phyloP scores from a whole-genome alignment of 179 eudicot species.

The Silene noctiflora region DNA sequence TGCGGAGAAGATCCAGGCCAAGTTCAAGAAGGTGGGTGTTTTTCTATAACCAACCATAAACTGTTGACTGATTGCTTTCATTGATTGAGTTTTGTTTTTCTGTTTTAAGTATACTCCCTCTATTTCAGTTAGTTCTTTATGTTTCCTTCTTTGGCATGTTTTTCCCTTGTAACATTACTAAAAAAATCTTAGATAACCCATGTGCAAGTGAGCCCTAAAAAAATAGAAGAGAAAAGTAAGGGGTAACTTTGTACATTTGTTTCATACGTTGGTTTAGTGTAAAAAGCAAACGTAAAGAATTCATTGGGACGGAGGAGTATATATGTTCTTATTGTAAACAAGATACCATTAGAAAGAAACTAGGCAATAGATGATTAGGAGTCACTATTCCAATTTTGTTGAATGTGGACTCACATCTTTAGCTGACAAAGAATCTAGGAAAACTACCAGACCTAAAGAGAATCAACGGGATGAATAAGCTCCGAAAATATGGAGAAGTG shows the following conservation, averaged over 20 bases:
- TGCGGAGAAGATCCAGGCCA: conserved; percentile 86
- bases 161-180: no score
- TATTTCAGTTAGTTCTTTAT: no score
- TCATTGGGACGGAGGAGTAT: no score
- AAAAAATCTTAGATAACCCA: no score
- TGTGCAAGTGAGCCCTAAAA: no score
- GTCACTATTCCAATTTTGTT: neutral
- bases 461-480: neutral
- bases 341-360: neutral
- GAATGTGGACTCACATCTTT: neutral
- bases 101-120: no score
- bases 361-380: neutral
- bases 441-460: neutral
- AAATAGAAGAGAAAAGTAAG: no score
- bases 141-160: no score
- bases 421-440: neutral
- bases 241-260: no score
- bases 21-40: conserved; percentile 62
- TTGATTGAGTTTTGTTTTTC: neutral
- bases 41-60: neutral
- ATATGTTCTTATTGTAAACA: neutral
- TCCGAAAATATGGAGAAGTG: neutral
- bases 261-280: no score
- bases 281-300: no score
- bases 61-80: neutral